Base-by-base conservation (phyloP, 768 basidiomycete genomes). In the Gelatoporia subvermispora region DNA sequence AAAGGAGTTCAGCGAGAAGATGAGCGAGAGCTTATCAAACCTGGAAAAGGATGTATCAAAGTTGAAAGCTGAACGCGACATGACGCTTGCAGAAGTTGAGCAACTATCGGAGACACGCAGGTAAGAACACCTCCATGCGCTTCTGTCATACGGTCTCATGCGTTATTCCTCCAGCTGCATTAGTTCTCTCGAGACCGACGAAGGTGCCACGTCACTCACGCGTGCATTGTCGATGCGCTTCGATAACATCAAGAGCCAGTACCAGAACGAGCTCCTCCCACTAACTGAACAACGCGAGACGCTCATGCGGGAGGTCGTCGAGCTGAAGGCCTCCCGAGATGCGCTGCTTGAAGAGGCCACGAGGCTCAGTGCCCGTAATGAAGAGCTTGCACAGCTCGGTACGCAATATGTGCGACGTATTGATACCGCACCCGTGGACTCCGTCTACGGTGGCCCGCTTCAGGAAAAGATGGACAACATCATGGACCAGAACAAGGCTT, bases 41-140 rank as follows among this genome's bases (percentile, higher is more conserved):
- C 75, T 98, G 43, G 93, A 94, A 69, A 80, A 80, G 40, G 87
- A 95, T 60, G 71, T 98, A 7, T 91, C 92, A 8, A 86, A 85
- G 57, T 72, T 99, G 46, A 86, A 82, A 61, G 90, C 84, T 0
- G 90, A 99, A 65, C 76, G 95, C 24, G 96, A 98, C 58, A 79
- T 98, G 71, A 79, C 90, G 10, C 68, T 97, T 49, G 93, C 93
- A 0, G 95, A 99, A 65, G 81, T 98, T 34, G 93, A 95, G 61
- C 93, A 97, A 68, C 73, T 99, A 28, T 78, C 82, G 17, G 79
- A 78, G 17, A 78, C 77, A 0, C 88, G 82, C 62, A 81, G 77
- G 93, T 93, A 57, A 42, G 75, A 71, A 4, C 16, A 28, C 15
- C 31, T 16, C 4, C 21, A 10, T 31, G 24, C 3, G 23, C 38